Evolutionary conservation across 1,284 basidiomycete species (phyloP), one percentile per base, ranked within the genome.

Genomic region (Malassezia japonica): DNA sequence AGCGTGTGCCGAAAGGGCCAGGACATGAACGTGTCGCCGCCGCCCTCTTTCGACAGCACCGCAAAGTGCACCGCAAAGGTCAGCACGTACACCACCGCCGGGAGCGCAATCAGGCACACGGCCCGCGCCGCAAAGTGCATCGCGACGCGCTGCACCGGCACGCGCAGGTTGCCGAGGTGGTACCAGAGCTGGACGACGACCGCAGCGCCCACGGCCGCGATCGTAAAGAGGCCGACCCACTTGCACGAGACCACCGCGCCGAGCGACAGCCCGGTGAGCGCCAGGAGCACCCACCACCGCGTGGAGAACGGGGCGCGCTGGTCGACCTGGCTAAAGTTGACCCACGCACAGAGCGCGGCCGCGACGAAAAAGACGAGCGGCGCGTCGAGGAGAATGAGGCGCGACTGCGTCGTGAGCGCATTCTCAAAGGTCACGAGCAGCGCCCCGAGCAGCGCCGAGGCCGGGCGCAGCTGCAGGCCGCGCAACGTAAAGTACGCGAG

Each of bases 201-300:
- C 60, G 83, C 83, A 23, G 86, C 69, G 13, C 92, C 94, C 48
- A 98, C 77, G 4, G 91, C 92, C 6, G 91, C 89, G 62, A 98
- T 89, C n/a, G 91, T 98, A 76, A 99, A 96, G 28, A 99, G 78
- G 6, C 94, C 94, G 46, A 98, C 92, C 94, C 94, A 98, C 75
- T 98, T 99, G 76, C 87, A 90, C 66, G 83, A 86, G 37, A 86
- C 81, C 33, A 94, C 89, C 1, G 89, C 87, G 36, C 94, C 94
- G 16, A 99, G 82, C 0, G 83, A 82, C 16, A 90, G 77, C 31
- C 94, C 94, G 0, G 87, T 86, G 34, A 94, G 78, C n/a, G 80
- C 75, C 20, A 98, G 83, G 83, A 88, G 92, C 0, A 78, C 77
- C 94, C 94, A 99, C 92, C 94, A 98, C 2, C 77, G 74, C 6